Conservation (phyloP, 2,329 filamentous ascomycete genomes). For the Aureobasidium leucospermi region DNA sequence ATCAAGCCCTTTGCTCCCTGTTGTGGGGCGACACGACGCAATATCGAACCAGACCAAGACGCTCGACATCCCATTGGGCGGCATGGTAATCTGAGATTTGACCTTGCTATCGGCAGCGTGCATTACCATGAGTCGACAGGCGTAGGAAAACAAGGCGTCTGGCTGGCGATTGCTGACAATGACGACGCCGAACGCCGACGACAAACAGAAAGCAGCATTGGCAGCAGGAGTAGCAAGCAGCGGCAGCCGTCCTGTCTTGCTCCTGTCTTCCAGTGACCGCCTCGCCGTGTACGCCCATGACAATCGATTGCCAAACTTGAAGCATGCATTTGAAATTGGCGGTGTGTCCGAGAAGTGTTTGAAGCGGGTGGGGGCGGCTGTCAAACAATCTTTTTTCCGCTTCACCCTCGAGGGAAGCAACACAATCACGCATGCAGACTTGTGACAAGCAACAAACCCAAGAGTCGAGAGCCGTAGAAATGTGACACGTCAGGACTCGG, state of each 20-base stretch:
- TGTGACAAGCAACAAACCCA: constrained; percentile 10
- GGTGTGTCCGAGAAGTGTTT: constrained; percentile 12
- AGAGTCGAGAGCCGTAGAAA: constrained; percentile 6
- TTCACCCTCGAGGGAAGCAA: constrained; percentile 6
- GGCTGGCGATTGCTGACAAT: constrained; percentile 4
- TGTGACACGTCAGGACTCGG: constrained; percentile 13
- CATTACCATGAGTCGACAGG: constrained; percentile 7
- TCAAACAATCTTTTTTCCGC: constrained; percentile 10
- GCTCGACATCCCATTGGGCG: constrained; percentile 1
- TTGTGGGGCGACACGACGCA: constrained; percentile 7
- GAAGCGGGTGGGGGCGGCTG: constrained; percentile 11
- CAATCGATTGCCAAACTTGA: constrained; percentile 5
- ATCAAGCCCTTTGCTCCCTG: neutral
- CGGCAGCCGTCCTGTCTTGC: neutral
- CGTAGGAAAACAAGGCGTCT: constrained; percentile 7
- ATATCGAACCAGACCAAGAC: constrained; percentile 2
- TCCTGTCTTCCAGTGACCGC: constrained; percentile 9
- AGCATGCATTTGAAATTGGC: constrained; percentile 11
- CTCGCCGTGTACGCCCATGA: neutral
- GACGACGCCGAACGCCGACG: neutral
- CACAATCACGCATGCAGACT: constrained; percentile 13
- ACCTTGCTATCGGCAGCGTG: neutral
- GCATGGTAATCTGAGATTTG: neutral
- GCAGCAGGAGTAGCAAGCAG: constrained; percentile 7
- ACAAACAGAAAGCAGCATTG: constrained; percentile 8